A percentile compares a stretch with the other conserved stretches of the same genome.
Conservation (phyloP, 176 grass and related monocot species). For the Puccinellia tenuiflora region DNA sequence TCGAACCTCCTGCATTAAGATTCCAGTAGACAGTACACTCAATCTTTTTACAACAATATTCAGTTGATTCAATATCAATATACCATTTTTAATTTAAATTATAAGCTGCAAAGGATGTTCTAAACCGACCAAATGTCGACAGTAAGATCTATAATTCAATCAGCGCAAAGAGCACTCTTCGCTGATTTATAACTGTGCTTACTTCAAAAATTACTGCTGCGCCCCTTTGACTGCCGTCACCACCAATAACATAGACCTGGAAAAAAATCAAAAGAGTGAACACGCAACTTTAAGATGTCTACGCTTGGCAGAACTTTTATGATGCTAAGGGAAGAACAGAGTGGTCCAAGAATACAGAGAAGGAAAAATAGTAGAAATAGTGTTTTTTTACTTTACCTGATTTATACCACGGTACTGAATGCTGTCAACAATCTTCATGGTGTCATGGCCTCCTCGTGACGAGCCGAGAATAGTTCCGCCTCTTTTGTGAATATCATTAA, state of each 20-base stretch:
- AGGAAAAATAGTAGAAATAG: background rate
- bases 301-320: background rate
- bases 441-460: conserved; percentile 94
- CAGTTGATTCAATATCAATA: conserved; percentile 7
- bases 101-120: background rate
- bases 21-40: conserved; percentile 1
- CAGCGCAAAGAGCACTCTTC: background rate
- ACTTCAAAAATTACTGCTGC: conserved; percentile 92
- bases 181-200: conserved; percentile 2
- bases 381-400: conserved; percentile 40
- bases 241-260: conserved; percentile 95
- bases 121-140: background rate
- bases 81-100: background rate
- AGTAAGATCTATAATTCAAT: background rate
- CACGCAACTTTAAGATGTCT: background rate
- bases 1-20: conserved; percentile 64
- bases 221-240: conserved; percentile 92
- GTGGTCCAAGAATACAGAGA: background rate
- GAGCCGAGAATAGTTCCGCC: conserved; percentile 88
- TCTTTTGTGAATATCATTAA: conserved; percentile 93
- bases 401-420: conserved; percentile 96
- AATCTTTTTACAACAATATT: background rate
- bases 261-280: conserved; percentile 4
- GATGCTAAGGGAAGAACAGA: background rate
- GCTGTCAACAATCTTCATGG: conserved; percentile 86